Evolutionary conservation across 2,329 filamentous ascomycete species (phyloP).

Genomic region (Tolypocladium tropicale): DNA sequence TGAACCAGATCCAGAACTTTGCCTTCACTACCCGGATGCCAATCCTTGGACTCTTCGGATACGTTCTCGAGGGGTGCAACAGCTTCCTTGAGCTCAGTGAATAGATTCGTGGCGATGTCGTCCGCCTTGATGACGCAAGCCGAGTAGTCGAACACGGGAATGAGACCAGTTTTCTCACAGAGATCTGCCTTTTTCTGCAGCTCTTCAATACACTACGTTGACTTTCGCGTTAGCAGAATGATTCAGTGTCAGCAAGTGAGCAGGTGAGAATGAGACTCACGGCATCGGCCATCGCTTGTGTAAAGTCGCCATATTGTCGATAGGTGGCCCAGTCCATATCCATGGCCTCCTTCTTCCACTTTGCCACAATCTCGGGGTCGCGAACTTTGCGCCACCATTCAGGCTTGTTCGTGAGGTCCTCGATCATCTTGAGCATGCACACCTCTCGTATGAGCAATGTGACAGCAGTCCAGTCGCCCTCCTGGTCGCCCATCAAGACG

Average conservation of each 20-base stretch:
- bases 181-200: conserved; percentile 20
- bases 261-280: no score
- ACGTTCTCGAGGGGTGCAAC: conserved; percentile 39
- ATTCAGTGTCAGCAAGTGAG: not conserved
- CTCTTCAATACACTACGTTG: conserved; percentile 19
- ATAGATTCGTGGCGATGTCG: conserved; percentile 10
- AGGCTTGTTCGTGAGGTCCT: conserved; percentile 22
- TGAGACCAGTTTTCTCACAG: conserved; percentile 19
- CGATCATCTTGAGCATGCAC: conserved; percentile 20
- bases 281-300: not conserved
- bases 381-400: conserved; percentile 23
- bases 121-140: conserved; percentile 25
- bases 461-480: conserved; percentile 11
- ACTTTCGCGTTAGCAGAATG: not conserved
- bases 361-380: conserved; percentile 5
- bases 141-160: conserved; percentile 22
- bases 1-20: conserved; percentile 54
- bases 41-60: conserved; percentile 42
- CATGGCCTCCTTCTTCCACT: not conserved
- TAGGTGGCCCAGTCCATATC: not conserved
- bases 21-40: conserved; percentile 46
- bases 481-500: conserved; percentile 5
- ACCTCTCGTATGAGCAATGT: conserved; percentile 18
- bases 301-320: not conserved
- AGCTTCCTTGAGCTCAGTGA: conserved; percentile 28